These are phyloP conservation scores for Plasmodium relictum DNA, from an alignment of 169 alveolate species.

Conservation along the genomic window DNA sequence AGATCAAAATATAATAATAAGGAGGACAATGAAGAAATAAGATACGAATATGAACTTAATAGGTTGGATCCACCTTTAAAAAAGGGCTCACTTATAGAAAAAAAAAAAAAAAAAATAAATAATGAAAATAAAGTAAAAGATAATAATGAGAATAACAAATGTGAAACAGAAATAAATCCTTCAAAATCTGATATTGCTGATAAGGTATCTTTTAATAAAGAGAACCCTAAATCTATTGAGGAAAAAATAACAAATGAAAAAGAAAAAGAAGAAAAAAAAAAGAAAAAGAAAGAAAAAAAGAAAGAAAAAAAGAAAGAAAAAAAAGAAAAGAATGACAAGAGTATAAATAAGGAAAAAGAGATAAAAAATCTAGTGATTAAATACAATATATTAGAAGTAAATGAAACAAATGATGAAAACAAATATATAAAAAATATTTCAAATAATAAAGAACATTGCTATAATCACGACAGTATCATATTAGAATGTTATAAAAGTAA, in stretches of 20 bases:
- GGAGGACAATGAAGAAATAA: background rate
- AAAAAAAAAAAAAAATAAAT: slow-evolving; percentile 2
- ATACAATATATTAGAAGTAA: slow-evolving; percentile 10
- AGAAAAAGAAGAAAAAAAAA: background rate
- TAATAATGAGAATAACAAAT: background rate
- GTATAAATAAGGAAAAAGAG: background rate
- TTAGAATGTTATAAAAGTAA: slow-evolving; percentile 8
- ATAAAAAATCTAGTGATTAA: background rate
- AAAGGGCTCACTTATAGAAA: background rate
- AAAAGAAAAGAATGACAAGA: background rate
- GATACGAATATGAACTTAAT: background rate
- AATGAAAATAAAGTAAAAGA: background rate
- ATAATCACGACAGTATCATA: background rate
- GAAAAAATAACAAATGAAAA: no score
- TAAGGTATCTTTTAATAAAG: background rate
- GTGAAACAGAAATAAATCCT: background rate
- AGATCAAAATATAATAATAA: background rate
- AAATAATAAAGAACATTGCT: background rate
- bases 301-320: background rate
- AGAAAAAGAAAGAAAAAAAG: background rate
- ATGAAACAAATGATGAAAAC: background rate
- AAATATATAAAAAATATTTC: background rate
- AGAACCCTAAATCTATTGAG: background rate
- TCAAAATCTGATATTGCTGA: background rate
- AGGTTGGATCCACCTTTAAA: background rate